These are phyloP conservation scores for Pseudocercospora eumusae DNA, from an alignment of 2,329 filamentous ascomycete genomes.

Conservation along the genomic window DNA sequence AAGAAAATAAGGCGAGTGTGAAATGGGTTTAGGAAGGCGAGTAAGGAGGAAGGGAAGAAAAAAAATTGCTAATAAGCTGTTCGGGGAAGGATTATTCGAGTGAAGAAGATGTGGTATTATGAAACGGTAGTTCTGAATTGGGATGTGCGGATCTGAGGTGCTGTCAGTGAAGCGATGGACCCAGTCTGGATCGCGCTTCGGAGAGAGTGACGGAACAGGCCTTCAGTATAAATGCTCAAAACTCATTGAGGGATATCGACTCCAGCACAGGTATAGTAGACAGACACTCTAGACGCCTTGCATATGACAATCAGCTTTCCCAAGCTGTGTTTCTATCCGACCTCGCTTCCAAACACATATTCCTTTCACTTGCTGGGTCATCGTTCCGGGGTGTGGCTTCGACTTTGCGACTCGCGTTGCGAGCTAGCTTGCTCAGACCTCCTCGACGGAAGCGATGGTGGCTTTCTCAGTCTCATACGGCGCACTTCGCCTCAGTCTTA, in stretches of 20 bases:
- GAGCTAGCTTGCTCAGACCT: neutral
- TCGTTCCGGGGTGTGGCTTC: neutral
- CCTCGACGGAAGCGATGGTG: neutral
- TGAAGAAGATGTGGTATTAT: too few species aligned
- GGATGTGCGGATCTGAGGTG: neutral
- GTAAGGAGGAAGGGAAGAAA: too few species aligned
- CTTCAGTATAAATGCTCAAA: too few species aligned
- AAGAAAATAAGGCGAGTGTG: too few species aligned
- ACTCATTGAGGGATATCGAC: conserved; percentile 6
- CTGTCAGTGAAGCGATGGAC: neutral
- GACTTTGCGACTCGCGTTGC: neutral
- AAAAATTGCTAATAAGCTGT: too few species aligned
- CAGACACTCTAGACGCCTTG: conserved; percentile 4
- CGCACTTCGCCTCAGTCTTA: neutral
- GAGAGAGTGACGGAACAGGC: too few species aligned
- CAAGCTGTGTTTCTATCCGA: conserved; percentile 9
- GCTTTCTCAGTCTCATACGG: neutral
- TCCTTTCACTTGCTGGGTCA: neutral
- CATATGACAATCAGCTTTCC: neutral
- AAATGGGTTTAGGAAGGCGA: too few species aligned
- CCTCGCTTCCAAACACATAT: conserved; percentile 5
- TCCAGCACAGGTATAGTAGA: neutral
- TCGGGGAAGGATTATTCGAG: too few species aligned
- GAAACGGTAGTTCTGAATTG: neutral
- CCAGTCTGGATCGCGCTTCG: neutral